Base-by-base conservation (phyloP, 129 eudicot genomes). In the Chrysanthemum makinoi region DNA sequence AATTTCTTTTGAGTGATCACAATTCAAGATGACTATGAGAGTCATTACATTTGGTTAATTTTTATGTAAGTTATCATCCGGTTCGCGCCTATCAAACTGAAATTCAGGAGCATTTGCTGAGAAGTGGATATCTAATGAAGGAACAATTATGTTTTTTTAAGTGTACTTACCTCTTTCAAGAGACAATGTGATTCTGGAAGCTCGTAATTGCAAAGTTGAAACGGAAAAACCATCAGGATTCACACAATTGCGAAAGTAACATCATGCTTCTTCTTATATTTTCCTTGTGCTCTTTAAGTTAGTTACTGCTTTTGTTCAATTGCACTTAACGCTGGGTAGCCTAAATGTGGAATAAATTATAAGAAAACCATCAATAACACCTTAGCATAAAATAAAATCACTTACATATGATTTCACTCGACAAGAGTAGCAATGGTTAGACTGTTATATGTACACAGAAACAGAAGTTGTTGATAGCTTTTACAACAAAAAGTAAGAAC, bases 181-280 rank as follows among this genome's bases (percentile, higher is more conserved):
- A 95, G 91, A 56, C 89, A 94, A 74, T 95, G 99, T 33, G 86
- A 71, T 79, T 90, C 97, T 75, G 99, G 99, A 82, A 95, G 97
- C 83, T 87, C 99, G 54, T 95, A 95, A 65, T 97, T 94, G 87
- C 80, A 82, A 59, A 83, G 57, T 24, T 69, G 67, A 68, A 17
- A 72, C 17, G 22, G 52, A 76, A 75, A 50, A 43, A 26, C 51
- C 30, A 75, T 33, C 57, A 66, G 48, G 71, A 61, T 52, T 58
- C 74, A 15, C 51, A 20, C 18, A 49, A 46, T 35, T 47, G 22
- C 46, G 4, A 17, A n/a, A 69, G 20, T 52, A 2, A 58, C 60
- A 47, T 60, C 16, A 35, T 63, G 6, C 20, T 26, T 15, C 43
- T n/a, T 77, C 62, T 12, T 7, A 24, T 17, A 53, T 4, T 69